Evolutionary conservation across 768 basidiomycete genomes (phyloP).

Genomic region (Termitomyces sp.): DNA sequence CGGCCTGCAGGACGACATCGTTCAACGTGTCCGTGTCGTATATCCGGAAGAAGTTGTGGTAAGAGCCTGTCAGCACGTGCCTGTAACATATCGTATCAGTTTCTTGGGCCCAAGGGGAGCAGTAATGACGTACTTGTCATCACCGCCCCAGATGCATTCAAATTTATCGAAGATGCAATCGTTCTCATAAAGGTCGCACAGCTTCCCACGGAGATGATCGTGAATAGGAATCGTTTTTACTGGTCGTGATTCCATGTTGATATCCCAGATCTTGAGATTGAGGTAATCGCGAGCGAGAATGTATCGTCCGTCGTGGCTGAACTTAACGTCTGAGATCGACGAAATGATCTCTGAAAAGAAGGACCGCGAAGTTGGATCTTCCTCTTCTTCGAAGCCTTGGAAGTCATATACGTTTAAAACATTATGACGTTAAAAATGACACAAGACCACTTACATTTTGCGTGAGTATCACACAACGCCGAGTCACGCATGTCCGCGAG

Average conservation of each 20-base stretch:
- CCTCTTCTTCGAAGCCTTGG: conserved; percentile 96
- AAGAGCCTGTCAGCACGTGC: conserved; percentile 97
- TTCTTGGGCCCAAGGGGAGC: neutral
- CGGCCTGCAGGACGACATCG: conserved; percentile 94
- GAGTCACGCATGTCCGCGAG: conserved; percentile 99
- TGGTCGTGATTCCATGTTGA: conserved; percentile 97
- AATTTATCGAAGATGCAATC: conserved; percentile 99
- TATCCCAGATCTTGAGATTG: conserved; percentile 98
- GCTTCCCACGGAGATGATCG: conserved; percentile 94
- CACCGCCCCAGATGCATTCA: conserved; percentile 97
- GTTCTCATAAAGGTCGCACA: conserved; percentile 98
- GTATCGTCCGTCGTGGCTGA: conserved; percentile 95
- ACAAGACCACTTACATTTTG: conserved; percentile 71
- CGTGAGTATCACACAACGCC: conserved; percentile 92
- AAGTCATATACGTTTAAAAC: conserved; percentile 6
- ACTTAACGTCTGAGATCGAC: conserved; percentile 99
- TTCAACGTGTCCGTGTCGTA: conserved; percentile 87
- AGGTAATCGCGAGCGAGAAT: conserved; percentile 97
- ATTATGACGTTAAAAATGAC: neutral
- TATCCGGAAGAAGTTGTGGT: conserved; percentile 99
- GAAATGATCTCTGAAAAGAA: conserved; percentile 99
- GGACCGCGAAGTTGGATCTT: conserved; percentile 94
- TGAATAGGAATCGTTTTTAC: conserved; percentile 98
- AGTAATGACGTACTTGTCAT: conserved; percentile 71
- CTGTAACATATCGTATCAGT: conserved; percentile 39